phyloP scores from a whole-genome alignment of 208 protist genomes.

The Willaertia magna region DNA sequence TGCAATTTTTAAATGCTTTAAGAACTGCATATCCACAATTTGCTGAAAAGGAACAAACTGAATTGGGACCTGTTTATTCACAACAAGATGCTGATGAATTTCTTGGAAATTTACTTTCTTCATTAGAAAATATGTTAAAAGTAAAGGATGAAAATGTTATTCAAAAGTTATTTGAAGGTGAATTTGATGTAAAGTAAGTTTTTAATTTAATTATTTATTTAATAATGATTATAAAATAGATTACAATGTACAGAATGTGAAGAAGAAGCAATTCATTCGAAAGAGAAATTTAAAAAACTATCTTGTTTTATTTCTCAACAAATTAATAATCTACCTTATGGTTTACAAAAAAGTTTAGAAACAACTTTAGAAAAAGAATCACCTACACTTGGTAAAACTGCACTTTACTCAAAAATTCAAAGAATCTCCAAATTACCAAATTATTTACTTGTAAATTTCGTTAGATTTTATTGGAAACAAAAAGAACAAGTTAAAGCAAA shows the following conservation, averaged over 20 bases:
- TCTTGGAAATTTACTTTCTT: background rate
- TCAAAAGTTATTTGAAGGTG: background rate
- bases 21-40: constrained; percentile 6
- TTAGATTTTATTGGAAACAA: constrained; percentile 64
- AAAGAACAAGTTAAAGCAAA: constrained; percentile 16
- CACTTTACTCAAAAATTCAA: constrained; percentile 39
- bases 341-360: constrained; percentile 51
- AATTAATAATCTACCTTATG: constrained; percentile 53
- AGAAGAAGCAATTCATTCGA: constrained; percentile 1
- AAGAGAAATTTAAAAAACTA: constrained; percentile 52
- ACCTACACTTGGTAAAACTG: constrained; percentile 34
- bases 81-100: constrained; percentile 30
- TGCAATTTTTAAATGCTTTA: background rate
- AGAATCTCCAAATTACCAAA: constrained; percentile 48
- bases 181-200: constrained; percentile 7
- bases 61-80: constrained; percentile 30
- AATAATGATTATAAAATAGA: background rate
- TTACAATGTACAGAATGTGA: background rate
- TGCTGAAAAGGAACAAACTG: background rate
- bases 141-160: background rate
- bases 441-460: constrained; percentile 68
- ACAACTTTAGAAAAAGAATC: constrained; percentile 42
- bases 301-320: constrained; percentile 60
- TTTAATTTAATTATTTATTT: background rate
- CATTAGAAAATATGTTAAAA: background rate